phyloP scores from a whole-genome alignment of 176 grass and related monocot genomes.

The Miscanthus lutarioriparius region DNA sequence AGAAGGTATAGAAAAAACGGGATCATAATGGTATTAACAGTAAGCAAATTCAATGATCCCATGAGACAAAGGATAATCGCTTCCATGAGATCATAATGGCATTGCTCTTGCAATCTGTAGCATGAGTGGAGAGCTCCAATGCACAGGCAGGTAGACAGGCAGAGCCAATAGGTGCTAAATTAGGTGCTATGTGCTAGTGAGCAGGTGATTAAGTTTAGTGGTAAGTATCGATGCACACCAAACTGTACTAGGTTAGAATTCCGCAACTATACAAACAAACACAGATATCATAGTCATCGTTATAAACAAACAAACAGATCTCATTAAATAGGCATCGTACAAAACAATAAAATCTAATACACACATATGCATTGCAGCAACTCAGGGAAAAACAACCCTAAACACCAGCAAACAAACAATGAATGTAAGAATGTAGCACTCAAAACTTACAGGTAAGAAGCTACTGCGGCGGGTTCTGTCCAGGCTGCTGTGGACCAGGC shows the following conservation, averaged over 20 bases:
- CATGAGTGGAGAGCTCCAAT: not conserved
- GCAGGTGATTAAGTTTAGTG: not conserved
- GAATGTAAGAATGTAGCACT: not conserved
- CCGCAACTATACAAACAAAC: not conserved
- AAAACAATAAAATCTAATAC: not conserved
- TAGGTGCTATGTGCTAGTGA: not conserved
- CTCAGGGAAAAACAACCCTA: not conserved
- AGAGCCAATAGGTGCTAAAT: not conserved
- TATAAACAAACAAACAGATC: not conserved
- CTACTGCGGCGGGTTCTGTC: conserved; percentile 75
- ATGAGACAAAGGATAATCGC: not conserved
- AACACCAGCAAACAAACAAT: not conserved
- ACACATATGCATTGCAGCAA: not conserved
- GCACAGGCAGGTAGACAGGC: not conserved
- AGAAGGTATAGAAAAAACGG: not conserved
- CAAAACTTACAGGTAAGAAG: conserved; percentile 41
- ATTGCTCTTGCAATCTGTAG: not conserved
- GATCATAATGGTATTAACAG: not conserved
- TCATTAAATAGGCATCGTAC: not conserved
- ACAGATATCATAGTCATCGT: not conserved
- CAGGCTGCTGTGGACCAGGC: conserved; percentile 77
- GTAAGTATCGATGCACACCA: not conserved
- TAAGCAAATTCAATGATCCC: not conserved
- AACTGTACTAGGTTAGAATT: not conserved
- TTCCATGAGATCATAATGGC: not conserved